Percentiles rank a stretch among this genome's conserved stretches.
Conservation (phyloP, 1,284 basidiomycete genomes). For the Tilletia indica region DNA sequence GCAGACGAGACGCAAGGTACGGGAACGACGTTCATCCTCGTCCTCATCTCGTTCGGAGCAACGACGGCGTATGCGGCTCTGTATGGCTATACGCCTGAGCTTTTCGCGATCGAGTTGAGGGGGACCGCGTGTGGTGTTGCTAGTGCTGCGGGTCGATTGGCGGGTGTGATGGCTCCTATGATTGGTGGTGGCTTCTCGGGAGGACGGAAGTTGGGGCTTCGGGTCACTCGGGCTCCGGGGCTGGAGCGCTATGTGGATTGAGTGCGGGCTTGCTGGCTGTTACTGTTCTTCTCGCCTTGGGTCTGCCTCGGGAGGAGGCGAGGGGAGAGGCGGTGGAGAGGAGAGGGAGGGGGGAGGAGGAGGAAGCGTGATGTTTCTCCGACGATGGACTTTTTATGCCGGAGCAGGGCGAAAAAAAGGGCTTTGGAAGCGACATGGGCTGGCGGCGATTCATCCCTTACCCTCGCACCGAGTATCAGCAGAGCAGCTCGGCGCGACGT, state of each 20-base stretch:
- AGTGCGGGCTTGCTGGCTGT: constrained; percentile 2
- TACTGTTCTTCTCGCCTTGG: background rate
- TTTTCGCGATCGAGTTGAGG: constrained; percentile 44
- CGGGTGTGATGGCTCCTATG: constrained; percentile 50
- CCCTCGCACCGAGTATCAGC: no score
- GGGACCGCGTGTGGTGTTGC: constrained; percentile 48
- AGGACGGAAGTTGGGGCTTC: background rate
- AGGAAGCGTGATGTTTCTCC: no score
- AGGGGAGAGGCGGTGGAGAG: no score
- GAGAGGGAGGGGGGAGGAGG: no score
- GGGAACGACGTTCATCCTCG: constrained; percentile 27
- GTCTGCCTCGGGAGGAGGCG: background rate
- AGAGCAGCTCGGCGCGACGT: no score
- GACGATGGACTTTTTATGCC: no score
- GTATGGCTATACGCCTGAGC: constrained; percentile 52
- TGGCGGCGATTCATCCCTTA: no score
- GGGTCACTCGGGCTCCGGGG: background rate
- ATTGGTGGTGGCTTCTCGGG: constrained; percentile 28
- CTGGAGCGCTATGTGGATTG: background rate
- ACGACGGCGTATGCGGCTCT: constrained; percentile 51
- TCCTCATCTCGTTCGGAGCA: constrained; percentile 36
- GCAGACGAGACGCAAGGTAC: background rate
- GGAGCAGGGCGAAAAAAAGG: no score
- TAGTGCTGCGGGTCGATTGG: constrained; percentile 44
- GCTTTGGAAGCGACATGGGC: no score